phyloP scores from a whole-genome alignment of 495 filamentous ascomycete genomes.

The Bacidia gigantensis region DNA sequence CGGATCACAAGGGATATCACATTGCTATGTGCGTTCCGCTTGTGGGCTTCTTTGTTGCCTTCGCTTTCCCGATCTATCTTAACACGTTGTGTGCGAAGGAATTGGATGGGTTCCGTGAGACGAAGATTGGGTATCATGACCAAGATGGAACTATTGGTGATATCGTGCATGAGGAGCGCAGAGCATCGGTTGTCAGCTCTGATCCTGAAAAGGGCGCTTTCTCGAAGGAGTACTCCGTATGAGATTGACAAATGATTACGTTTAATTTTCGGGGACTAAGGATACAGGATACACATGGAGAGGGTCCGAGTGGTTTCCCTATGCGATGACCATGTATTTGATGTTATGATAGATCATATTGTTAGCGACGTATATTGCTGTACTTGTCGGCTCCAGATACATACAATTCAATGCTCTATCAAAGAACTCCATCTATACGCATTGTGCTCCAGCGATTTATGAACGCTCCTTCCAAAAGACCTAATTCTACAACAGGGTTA shows the following conservation, averaged over 20 bases:
- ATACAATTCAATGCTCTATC: too few species aligned
- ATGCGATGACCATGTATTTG: too few species aligned
- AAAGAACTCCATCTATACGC: too few species aligned
- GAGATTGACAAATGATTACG: not conserved
- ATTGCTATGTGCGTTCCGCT: constrained; percentile 26
- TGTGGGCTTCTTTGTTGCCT: constrained; percentile 22
- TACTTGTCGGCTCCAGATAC: too few species aligned
- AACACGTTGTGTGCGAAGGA: constrained; percentile 16
- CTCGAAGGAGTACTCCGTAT: not conserved
- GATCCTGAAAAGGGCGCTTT: not conserved
- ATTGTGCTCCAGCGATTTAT: too few species aligned
- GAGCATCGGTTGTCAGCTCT: not conserved
- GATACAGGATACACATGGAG: too few species aligned
- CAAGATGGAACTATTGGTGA: constrained; percentile 10
- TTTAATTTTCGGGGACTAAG: too few species aligned
- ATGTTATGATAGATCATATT: too few species aligned
- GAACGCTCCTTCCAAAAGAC: too few species aligned
- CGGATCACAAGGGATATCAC: constrained; percentile 30
- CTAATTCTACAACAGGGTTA: too few species aligned
- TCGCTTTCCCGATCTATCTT: constrained; percentile 24
- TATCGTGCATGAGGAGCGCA: constrained; percentile 7
- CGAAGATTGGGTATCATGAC: constrained; percentile 16
- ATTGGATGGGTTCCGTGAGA: constrained; percentile 14
- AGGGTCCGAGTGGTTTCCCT: too few species aligned
- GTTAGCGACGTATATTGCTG: too few species aligned